Evolutionary conservation across 139 green algal species (phyloP).

Genomic region (Chlamydomonas schloesseri): DNA sequence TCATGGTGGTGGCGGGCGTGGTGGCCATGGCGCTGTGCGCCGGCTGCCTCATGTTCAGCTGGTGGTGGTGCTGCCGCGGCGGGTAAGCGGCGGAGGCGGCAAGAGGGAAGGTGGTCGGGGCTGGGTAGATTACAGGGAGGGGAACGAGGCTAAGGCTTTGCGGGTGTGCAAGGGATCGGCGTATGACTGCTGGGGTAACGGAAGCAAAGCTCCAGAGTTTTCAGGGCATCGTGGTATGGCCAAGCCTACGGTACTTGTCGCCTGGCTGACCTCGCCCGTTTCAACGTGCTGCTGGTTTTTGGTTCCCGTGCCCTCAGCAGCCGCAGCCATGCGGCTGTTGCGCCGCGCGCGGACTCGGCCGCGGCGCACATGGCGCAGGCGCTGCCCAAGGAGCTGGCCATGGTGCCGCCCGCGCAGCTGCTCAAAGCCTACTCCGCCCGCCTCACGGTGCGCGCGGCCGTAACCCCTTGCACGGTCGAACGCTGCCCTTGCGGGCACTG

Average conservation of each 20-base stretch:
- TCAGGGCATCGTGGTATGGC: no score
- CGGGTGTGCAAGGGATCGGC: no score
- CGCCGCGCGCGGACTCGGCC: neutral
- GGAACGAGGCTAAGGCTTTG: no score
- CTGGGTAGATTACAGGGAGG: no score
- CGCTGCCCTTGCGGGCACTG: no score
- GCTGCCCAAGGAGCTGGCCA: neutral
- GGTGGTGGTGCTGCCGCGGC: neutral
- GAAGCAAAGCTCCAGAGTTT: no score
- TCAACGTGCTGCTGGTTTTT: no score
- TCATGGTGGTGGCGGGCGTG: slow-evolving; percentile 12
- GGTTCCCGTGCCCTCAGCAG: no score
- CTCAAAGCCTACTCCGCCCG: neutral
- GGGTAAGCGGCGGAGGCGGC: neutral
- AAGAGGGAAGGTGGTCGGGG: neutral
- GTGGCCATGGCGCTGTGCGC: neutral
- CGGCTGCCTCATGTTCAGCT: neutral
- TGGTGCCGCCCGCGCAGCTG: neutral
- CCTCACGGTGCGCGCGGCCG: neutral
- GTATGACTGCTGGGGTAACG: no score
- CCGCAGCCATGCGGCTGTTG: neutral
- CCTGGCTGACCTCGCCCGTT: no score
- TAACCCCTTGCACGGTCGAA: no score
- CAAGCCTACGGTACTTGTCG: neutral
- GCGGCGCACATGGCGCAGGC: neutral